Percentiles rank a stretch among this genome's conserved stretches.
These are phyloP conservation scores for Fraxinus sp. DNA, from an alignment of 305 asterid species.

Conservation along the genomic window DNA sequence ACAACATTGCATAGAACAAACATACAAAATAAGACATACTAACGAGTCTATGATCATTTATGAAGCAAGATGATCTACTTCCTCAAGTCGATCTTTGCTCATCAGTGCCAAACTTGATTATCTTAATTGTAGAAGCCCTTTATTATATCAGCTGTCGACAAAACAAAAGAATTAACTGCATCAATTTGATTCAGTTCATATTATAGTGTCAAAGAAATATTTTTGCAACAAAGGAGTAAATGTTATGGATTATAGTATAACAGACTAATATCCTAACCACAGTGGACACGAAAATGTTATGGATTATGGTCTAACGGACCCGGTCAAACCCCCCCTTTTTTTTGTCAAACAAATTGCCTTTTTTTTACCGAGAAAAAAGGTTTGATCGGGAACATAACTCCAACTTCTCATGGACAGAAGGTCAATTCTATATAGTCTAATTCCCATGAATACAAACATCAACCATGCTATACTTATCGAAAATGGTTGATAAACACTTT, in stretches of 20 bases:
- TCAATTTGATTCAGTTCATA: background rate
- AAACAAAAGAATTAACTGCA: background rate
- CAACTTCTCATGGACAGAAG: too few relatives aligned
- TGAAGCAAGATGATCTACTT: conserved; percentile 11
- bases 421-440: too few relatives aligned
- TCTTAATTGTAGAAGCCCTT: background rate
- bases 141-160: conserved; percentile 20
- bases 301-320: too few relatives aligned
- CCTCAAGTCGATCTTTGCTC: background rate
- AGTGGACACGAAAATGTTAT: too few relatives aligned
- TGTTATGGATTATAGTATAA: background rate
- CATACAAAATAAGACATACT: conserved; percentile 9
- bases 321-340: too few relatives aligned
- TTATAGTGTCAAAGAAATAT: background rate
- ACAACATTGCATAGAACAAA: background rate
- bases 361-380: too few relatives aligned
- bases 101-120: background rate
- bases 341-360: too few relatives aligned
- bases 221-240: background rate
- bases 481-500: too few relatives aligned
- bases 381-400: too few relatives aligned
- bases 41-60: conserved; percentile 8
- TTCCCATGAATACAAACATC: background rate
- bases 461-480: too few relatives aligned
- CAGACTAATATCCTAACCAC: too few relatives aligned